Evolutionary conservation across 2,329 filamentous ascomycete genomes (phyloP).

Genomic region (Calonectria naviculata): DNA sequence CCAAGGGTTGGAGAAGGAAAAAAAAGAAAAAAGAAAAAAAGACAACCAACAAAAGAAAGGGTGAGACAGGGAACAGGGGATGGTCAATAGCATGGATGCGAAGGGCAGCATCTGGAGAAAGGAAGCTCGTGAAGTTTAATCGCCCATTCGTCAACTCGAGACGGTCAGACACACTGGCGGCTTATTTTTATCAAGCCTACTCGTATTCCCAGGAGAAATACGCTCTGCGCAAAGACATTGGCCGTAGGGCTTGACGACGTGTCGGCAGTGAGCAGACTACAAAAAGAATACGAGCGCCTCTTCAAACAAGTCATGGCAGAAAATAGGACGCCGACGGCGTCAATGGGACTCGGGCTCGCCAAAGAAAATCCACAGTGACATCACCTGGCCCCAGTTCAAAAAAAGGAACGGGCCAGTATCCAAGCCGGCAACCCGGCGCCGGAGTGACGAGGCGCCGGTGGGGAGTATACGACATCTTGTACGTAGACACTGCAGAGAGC

Average conservation of each 20-base stretch:
- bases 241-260: background rate
- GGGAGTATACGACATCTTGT: constrained; percentile 10
- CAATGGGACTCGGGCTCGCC: background rate
- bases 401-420: background rate
- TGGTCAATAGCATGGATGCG: constrained; percentile 14
- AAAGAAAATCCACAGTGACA: constrained; percentile 19
- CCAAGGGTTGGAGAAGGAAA: background rate
- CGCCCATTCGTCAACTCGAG: constrained; percentile 32
- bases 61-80: constrained; percentile 37
- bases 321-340: constrained; percentile 1
- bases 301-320: background rate
- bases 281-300: constrained; percentile 7
- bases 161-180: constrained; percentile 17
- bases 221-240: background rate
- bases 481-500: background rate
- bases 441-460: constrained; percentile 21
- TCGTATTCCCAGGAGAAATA: constrained; percentile 33
- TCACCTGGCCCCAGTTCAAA: background rate
- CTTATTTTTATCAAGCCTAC: constrained; percentile 34
- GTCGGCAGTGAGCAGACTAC: constrained; percentile 2
- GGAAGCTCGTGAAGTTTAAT: constrained; percentile 33
- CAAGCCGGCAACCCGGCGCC: constrained; percentile 22
- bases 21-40: background rate
- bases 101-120: constrained; percentile 22
- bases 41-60: background rate